A percentile compares a stretch with the other conserved stretches of the same genome.
These are phyloP conservation scores for Diaporthe batatas DNA, from an alignment of 2,329 filamentous ascomycete species.

Conservation along the genomic window DNA sequence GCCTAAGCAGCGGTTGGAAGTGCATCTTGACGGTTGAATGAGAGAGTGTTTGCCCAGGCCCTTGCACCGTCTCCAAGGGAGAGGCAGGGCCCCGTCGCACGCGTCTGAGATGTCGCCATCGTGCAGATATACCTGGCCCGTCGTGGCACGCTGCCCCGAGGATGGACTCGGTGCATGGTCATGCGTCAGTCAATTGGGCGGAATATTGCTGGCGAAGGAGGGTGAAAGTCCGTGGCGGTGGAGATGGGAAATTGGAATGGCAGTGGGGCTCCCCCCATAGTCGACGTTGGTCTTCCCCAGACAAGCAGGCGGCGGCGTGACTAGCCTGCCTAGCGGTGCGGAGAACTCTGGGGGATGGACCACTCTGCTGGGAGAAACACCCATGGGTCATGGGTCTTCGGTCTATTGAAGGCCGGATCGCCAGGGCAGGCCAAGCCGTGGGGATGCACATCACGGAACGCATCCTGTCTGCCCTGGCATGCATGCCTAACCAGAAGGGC, in stretches of 20 bases:
- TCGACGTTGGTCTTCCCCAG: constrained; percentile 20
- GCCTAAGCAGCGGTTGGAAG: not conserved
- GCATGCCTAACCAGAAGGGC: not conserved
- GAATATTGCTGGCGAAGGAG: constrained; percentile 31
- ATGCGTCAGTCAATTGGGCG: constrained; percentile 18
- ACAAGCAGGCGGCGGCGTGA: constrained; percentile 15
- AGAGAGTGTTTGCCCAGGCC: not conserved
- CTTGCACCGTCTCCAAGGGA: constrained; percentile 1
- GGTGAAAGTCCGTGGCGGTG: constrained; percentile 18
- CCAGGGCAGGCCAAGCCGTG: constrained; percentile 19
- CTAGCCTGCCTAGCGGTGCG: constrained; percentile 22
- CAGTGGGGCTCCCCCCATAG: constrained; percentile 26
- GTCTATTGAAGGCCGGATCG: constrained; percentile 32
- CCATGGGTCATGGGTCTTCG: constrained; percentile 29
- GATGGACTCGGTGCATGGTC: not conserved
- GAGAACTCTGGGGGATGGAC: constrained; percentile 29
- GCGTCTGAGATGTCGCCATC: not conserved
- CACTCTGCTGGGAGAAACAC: constrained; percentile 15
- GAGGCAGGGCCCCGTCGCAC: not conserved
- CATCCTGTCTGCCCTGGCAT: constrained; percentile 2
- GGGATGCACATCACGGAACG: constrained; percentile 17
- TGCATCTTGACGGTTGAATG: constrained; percentile 29
- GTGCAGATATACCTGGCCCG: constrained; percentile 11
- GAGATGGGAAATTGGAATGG: constrained; percentile 21
- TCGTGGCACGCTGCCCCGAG: constrained; percentile 25